Evolutionary conservation across 2,329 filamentous ascomycete genomes (phyloP).

Genomic region (Diaporthe capsici): DNA sequence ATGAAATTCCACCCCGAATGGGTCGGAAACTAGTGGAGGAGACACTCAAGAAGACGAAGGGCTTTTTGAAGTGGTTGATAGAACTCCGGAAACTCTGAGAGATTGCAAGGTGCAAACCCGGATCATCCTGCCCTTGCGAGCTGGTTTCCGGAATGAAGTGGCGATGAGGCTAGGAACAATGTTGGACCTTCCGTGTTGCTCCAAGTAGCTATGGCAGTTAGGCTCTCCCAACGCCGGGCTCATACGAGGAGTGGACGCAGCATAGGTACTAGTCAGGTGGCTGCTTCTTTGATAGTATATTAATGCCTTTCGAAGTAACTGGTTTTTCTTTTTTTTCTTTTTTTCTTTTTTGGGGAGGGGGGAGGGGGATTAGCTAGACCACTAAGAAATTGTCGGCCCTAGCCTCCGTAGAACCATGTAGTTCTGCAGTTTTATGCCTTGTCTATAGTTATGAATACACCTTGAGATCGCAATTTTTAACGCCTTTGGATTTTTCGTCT

Average conservation of each 20-base stretch:
- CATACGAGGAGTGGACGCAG: not conserved
- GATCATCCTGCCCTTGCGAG: not conserved
- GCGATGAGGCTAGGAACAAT: not conserved
- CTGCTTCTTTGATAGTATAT: not conserved
- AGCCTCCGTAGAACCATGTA: not conserved
- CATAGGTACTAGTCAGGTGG: not conserved
- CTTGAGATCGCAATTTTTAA: not conserved
- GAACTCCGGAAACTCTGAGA: not conserved
- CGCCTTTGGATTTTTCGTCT: not conserved
- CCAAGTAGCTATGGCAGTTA: not conserved
- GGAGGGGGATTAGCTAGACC: not conserved
- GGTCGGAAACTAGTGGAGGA: too few relatives aligned
- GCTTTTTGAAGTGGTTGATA: not conserved
- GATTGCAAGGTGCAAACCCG: not conserved
- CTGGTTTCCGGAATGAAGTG: not conserved
- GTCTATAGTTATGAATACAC: not conserved
- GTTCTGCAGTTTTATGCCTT: not conserved
- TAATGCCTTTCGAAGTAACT: not conserved
- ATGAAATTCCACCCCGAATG: not conserved
- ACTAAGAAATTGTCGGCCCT: not conserved
- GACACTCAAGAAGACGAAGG: too few relatives aligned
- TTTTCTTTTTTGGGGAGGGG: too few relatives aligned
- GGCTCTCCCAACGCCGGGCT: not conserved
- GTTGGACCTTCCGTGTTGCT: not conserved
- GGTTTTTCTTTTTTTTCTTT: not conserved